Evolutionary conservation across 1,139 yeast species (phyloP).

Genomic region (Candida gigantensis): DNA sequence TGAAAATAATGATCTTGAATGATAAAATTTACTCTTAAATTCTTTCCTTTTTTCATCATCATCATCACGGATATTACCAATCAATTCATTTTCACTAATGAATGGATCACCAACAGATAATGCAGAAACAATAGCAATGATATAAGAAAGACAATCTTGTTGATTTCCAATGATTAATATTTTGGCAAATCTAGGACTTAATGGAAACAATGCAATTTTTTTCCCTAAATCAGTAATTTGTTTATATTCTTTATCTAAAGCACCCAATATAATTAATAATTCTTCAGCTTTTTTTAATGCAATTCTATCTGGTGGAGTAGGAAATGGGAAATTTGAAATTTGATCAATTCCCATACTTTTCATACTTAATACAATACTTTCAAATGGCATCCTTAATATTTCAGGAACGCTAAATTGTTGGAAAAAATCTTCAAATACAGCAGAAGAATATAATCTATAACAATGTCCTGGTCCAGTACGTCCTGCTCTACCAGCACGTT

Average conservation of each 20-base stretch:
- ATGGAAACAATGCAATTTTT: constrained; percentile 87
- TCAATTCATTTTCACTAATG: constrained; percentile 66
- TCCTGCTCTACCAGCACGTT: constrained; percentile 98
- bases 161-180: constrained; percentile 89
- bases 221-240: constrained; percentile 74
- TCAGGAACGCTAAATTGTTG: constrained; percentile 84
- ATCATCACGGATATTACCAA: constrained; percentile 25
- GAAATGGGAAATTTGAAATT: constrained; percentile 91
- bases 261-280: constrained; percentile 74
- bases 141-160: constrained; percentile 77
- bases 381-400: constrained; percentile 92
- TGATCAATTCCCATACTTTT: constrained; percentile 96
- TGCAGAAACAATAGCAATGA: constrained; percentile 89
- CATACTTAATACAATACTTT: constrained; percentile 91
- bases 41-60: constrained; percentile 28
- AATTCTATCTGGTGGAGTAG: constrained; percentile 80
- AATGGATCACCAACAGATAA: constrained; percentile 94
- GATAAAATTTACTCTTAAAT: constrained; percentile 50
- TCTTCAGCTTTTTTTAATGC: constrained; percentile 67
- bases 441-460: constrained; percentile 91
- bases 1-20: constrained; percentile 61
- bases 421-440: constrained; percentile 86
- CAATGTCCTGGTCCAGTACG: constrained; percentile 99
- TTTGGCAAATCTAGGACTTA: constrained; percentile 91
- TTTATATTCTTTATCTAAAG: constrained; percentile 55